Base-by-base conservation (phyloP, 305 asterid species). In the Lippia alba region DNA sequence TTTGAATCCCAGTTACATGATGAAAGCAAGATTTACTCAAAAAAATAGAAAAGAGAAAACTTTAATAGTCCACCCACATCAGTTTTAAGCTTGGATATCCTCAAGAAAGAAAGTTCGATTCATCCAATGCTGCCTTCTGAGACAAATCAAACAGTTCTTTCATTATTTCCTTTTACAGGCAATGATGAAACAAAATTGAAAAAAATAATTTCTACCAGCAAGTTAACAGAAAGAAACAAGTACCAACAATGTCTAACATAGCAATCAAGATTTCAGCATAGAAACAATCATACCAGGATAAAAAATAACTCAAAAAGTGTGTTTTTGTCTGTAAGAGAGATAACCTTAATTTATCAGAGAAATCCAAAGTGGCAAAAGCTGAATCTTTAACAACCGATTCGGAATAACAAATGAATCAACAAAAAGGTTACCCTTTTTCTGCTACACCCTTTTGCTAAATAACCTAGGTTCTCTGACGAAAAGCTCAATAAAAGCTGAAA, bases 341-440 rank as follows among this genome's bases (percentile, higher is more conserved):
- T 44, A 60, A 68, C 76, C 76, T 78, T 46, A 40, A 51, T 32
- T 56, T 61, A 57, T 12, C 33, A 34, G 58, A 24, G 12, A 20
- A 56, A 72, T 30, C 71, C 44, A 61, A 55, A 49, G 36, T 18
- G 64, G 49, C 33, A 44, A 50, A 63, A 57, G 61, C 44, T 45
- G 68, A 56, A 61, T 62, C 63, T 18, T 64, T n/a, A 9, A 4
- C n/a, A 61, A 46, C 51, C 16, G 58, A 56, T 63, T 36, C 39
- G 12, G n/a, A 40, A 63, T 33, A n/a, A 61, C 50, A 74, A 59
- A 30, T 12, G 67, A 61, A 65, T 53, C 64, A 40, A 17, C 50
- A 40, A 34, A 49, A 44, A 36, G 20, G 53, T 5, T 7, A 8
- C 32, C 33, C 12, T 45, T 39, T 14, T 8, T 34, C 20, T 24